A percentile compares a stretch with the other conserved stretches of the same genome.
Evolutionary conservation across 768 basidiomycete genomes (phyloP).

Genomic region (Rhizopogon vulgaris): DNA sequence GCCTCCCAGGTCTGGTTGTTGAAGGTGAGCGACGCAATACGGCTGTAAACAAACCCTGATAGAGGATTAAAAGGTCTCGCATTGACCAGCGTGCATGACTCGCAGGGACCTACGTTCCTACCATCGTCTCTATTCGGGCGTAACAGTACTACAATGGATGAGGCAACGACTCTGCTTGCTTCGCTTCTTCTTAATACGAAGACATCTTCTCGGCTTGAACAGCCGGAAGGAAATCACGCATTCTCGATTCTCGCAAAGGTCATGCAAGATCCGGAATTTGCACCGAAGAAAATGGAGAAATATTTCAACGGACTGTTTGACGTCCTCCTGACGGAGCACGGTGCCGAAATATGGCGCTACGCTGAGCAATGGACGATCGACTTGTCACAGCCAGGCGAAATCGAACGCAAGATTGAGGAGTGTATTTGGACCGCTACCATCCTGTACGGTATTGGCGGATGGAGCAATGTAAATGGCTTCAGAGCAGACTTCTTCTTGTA

Average conservation of each 20-base stretch:
- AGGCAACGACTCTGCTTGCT: not conserved
- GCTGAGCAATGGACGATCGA: slow-evolving; percentile 36
- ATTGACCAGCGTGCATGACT: not conserved
- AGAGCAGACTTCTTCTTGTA: slow-evolving; percentile 57
- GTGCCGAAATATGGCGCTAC: slow-evolving; percentile 11
- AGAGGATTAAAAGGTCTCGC: slow-evolving; percentile 1
- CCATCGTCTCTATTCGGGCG: too few species aligned
- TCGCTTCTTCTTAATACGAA: not conserved
- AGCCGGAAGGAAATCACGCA: too few species aligned
- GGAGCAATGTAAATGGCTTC: slow-evolving; percentile 40
- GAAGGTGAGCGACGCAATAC: slow-evolving; percentile 40
- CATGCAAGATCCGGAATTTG: too few species aligned
- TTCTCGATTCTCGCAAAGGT: too few species aligned
- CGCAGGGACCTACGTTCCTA: not conserved
- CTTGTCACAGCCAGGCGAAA: slow-evolving; percentile 20
- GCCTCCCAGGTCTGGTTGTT: slow-evolving; percentile 45
- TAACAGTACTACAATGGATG: not conserved
- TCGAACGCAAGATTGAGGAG: slow-evolving; percentile 50
- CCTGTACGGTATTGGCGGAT: slow-evolving; percentile 50
- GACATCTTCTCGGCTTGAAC: not conserved
- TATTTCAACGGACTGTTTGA: too few species aligned
- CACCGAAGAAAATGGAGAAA: too few species aligned
- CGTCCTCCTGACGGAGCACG: too few species aligned
- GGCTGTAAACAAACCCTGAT: slow-evolving; percentile 38
- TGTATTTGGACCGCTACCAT: slow-evolving; percentile 43